Evolutionary conservation across 1,284 basidiomycete genomes (phyloP).

Genomic region (Stygiomarasmius scandens): DNA sequence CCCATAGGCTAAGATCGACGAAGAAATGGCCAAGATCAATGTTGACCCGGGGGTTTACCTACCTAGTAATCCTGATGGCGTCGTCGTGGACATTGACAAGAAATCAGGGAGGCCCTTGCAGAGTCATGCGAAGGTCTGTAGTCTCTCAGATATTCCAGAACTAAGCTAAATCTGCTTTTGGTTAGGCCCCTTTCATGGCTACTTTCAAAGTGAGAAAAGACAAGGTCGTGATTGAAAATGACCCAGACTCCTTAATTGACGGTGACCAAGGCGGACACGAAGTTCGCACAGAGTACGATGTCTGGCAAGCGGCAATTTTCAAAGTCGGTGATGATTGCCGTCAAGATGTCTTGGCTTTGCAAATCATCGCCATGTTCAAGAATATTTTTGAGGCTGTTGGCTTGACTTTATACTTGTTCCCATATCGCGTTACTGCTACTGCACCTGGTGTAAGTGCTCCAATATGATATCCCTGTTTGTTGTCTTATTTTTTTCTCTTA

Average conservation of each 20-base stretch:
- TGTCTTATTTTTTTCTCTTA: conserved; percentile 33
- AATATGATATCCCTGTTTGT: background rate
- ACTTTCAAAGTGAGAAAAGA: conserved; percentile 98
- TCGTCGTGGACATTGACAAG: conserved; percentile 95
- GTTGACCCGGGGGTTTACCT: conserved; percentile 96
- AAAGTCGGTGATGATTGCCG: conserved; percentile 99
- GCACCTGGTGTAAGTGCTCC: conserved; percentile 80
- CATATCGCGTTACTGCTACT: conserved; percentile 97
- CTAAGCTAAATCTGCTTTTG: conserved; percentile 1
- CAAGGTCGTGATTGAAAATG: conserved; percentile 57
- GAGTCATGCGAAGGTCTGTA: conserved; percentile 89
- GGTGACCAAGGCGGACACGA: conserved; percentile 61
- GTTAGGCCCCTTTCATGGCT: conserved; percentile 98
- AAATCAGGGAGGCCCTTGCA: conserved; percentile 95
- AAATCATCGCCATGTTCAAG: conserved; percentile 99
- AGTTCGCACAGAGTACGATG: conserved; percentile 74
- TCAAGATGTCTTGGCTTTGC: conserved; percentile 95
- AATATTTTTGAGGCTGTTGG: conserved; percentile 93
- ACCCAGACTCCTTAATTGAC: conserved; percentile 73
- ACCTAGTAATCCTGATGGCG: conserved; percentile 96
- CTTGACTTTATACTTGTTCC: conserved; percentile 90
- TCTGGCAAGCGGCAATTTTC: conserved; percentile 99
- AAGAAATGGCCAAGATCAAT: conserved; percentile 96
- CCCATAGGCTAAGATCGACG: conserved; percentile 92
- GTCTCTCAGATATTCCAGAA: background rate